Evolutionary conservation across 1,284 basidiomycete genomes (phyloP), one percentile per base, ranked within the genome.

Genomic region (Tranzscheliella williamsii): DNA sequence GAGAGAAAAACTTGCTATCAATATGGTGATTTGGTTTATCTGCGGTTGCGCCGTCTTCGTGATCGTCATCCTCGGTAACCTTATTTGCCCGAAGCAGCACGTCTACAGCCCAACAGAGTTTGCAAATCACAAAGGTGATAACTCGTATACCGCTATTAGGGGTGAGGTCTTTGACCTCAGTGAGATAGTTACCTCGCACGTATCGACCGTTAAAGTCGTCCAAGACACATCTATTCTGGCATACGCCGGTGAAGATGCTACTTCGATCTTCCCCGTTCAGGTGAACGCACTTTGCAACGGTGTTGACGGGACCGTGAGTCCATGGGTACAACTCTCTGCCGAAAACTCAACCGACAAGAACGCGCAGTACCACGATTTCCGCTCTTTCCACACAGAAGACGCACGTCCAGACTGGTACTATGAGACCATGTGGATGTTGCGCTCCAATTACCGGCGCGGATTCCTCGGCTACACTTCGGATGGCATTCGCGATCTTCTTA

Each of bases 401-500:
- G 87, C 87, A 0, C 86, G 93, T 18, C 91, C 92, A 0, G 94
- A 98, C 78, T 99, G 94, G 95, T 98, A 98, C 79, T 91, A 88
- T 66, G 89, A 98, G 81, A 84, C 82, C 62, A 81, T 81, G 79
- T 78, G 79, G 64, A 78, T 78, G 52, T 65, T 99, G 85, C 88
- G 92, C 5, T 93, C 87, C 82, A 88, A 85, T 50, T 87, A 86
- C 70, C 87, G 92, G 41, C 84, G 87, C 37, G 93, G 94, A 0
- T 97, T 94, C 78, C 79, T 95, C 65, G 95, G 92, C 1, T 90
- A 86, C 76, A 91, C 90, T 0, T 85, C 85, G 18, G 86, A 86
- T 70, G 86, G 88, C 56, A 84, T 98, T 72, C 83, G 81, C 67
- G 85, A 83, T 62, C 42, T 70, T 9, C 84, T 87, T 83, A 87